Conservation (phyloP, 495 filamentous ascomycete genomes). For the Penicillium mononematosum region DNA sequence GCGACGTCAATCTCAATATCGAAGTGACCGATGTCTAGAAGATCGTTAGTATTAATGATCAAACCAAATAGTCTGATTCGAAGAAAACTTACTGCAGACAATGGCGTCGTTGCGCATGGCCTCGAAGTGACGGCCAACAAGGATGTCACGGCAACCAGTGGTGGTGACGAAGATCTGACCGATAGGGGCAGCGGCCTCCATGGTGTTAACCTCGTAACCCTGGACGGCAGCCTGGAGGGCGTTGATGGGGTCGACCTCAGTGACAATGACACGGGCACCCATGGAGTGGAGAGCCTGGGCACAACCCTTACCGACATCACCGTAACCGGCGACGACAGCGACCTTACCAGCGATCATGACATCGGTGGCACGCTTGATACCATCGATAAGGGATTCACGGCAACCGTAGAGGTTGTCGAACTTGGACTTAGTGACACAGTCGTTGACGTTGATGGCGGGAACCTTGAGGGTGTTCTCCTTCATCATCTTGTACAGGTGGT, state of each 20-base stretch:
- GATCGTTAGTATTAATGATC: slow-evolving; percentile 37
- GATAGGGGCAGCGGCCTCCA: slow-evolving; percentile 85
- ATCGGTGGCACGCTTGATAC: slow-evolving; percentile 99
- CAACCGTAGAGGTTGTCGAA: slow-evolving; percentile 99
- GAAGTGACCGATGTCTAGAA: slow-evolving; percentile 88
- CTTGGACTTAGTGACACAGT: slow-evolving; percentile 99
- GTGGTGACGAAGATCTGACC: slow-evolving; percentile 99
- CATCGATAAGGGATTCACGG: slow-evolving; percentile 97
- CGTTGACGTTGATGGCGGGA: slow-evolving; percentile 98
- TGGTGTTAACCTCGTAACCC: slow-evolving; percentile 93
- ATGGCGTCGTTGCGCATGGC: slow-evolving; percentile 98
- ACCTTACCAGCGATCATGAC: slow-evolving; percentile 99
- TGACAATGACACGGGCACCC: slow-evolving; percentile 95
- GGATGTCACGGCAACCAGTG: slow-evolving; percentile 97
- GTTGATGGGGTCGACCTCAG: slow-evolving; percentile 99
- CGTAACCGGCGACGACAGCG: slow-evolving; percentile 94
- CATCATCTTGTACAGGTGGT: slow-evolving; percentile 98
- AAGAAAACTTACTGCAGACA: slow-evolving; percentile 80
- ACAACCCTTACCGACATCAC: slow-evolving; percentile 99
- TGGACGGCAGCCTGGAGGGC: slow-evolving; percentile 97
- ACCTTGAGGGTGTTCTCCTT: slow-evolving; percentile 89
- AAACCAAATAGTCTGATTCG: not conserved
- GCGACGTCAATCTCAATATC: slow-evolving; percentile 99
- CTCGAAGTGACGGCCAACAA: slow-evolving; percentile 90
- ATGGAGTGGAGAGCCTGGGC: slow-evolving; percentile 92